These are phyloP conservation scores for Starmerella tilneyi DNA, from an alignment of 805 yeast species.

Conservation along the genomic window DNA sequence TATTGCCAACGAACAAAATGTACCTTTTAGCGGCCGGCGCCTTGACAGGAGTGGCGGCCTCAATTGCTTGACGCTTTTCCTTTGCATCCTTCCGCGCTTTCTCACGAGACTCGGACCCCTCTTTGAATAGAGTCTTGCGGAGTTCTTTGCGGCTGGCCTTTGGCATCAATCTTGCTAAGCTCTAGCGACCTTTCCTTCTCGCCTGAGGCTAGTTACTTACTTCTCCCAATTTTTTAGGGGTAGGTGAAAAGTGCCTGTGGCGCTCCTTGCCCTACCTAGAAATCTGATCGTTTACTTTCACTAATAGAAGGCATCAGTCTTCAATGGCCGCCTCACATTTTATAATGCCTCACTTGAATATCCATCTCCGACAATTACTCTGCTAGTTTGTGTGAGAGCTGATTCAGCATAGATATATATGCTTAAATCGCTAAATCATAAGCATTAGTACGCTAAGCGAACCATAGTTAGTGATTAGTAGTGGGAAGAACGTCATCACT, in stretches of 20 bases:
- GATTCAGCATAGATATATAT: too few species aligned
- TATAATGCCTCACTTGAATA: too few species aligned
- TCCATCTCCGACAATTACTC: too few species aligned
- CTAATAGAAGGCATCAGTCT: too few species aligned
- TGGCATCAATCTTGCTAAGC: conserved; percentile 22
- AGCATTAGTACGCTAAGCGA: too few species aligned
- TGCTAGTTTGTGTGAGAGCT: too few species aligned
- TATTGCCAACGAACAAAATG: conserved; percentile 79
- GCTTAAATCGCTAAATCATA: too few species aligned
- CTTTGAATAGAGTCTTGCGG: conserved; percentile 22
- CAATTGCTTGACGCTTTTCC: conserved; percentile 30
- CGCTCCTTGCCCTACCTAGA: background rate
- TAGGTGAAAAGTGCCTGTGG: conserved; percentile 2
- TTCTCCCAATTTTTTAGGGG: conserved; percentile 3
- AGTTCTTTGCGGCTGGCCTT: conserved; percentile 33
- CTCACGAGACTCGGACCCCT: conserved; percentile 22
- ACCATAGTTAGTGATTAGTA: too few species aligned
- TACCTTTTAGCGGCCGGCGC: conserved; percentile 40
- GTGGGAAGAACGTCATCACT: too few species aligned
- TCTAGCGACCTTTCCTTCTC: background rate
- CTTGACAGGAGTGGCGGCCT: conserved; percentile 25
- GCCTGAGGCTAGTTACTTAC: too few species aligned
- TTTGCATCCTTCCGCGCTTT: conserved; percentile 25
- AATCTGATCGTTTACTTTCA: too few species aligned
- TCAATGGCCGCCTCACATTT: too few species aligned